Base-by-base conservation (phyloP, 805 yeast genomes). In the Ascoidea asiatica region DNA sequence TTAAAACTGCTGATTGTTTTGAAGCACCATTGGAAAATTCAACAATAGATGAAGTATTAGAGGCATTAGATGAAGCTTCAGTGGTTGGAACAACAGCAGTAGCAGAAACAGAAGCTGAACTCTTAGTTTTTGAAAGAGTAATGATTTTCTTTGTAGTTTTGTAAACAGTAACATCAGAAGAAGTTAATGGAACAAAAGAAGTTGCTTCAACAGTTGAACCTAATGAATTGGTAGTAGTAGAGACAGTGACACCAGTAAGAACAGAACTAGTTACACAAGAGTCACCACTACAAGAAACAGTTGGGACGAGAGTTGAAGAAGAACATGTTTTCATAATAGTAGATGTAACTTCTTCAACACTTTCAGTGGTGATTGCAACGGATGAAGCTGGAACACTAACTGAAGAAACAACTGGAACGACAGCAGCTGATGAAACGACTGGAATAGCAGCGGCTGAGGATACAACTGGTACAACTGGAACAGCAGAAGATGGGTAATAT, bases 351-450 rank as follows among this genome's bases (percentile, higher is more conserved):
- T n/a, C 22, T n/a, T 7, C n/a, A 19, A n/a, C 21, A 45, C 59
- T 40, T 52, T 54, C 18, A 65, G 62, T 46, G 61, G 53, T 48
- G 61, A 61, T 18, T 69, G 37, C n/a, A 19, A 5, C 21, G n/a
- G 44, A 69, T 18, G 64, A 56, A 43, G 47, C 49, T n/a, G 53
- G 53, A 19, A 51, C 72, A 19, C 68, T 61, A 39, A 58, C 65
- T 37, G 67, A 72, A 47, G 67, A 68, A 46, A 67, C 72, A 41
- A 66, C 53, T 17, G 43, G 17, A 17, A 59, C 59, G 15, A 56
- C 70, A 15, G 56, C 50, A 7, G 54, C 57, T 29, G 52, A 56
- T 45, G 59, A 56, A 52, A 59, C 63, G 38, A 61, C 57, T 7
- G 56, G 57, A 17, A 57, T 22, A 11, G 37, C 20, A 6, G 41